These are phyloP conservation scores for Acanthamoeba sp. DNA, from an alignment of 208 protist species.

Conservation along the genomic window DNA sequence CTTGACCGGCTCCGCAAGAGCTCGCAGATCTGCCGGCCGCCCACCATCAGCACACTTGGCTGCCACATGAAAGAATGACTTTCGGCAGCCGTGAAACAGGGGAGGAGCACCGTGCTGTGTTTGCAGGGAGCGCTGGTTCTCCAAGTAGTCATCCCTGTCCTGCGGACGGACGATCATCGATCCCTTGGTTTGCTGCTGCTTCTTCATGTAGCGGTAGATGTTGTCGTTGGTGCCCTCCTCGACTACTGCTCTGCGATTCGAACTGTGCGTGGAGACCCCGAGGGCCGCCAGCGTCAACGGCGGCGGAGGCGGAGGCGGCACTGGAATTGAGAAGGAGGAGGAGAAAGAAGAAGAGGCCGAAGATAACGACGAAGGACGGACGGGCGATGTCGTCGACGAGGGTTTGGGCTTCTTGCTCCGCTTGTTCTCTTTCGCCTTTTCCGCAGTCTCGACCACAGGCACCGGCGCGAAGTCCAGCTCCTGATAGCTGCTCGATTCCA, in stretches of 20 bases:
- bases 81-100: no score
- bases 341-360: not conserved
- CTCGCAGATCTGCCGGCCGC: not conserved
- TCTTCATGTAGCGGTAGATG: conserved; percentile 4
- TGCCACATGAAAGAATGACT: not conserved
- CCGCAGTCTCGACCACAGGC: not conserved
- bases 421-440: not conserved
- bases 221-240: not conserved
- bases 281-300: not conserved
- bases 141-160: not conserved
- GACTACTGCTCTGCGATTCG: not conserved
- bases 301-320: not conserved
- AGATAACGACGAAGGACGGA: not conserved
- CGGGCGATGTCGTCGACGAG: not conserved
- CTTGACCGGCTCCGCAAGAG: not conserved
- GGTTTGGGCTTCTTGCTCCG: not conserved
- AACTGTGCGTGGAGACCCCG: not conserved
- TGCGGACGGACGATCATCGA: not conserved
- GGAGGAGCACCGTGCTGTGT: not conserved
- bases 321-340: not conserved
- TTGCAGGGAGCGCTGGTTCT: not conserved
- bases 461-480: not conserved
- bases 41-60: not conserved
- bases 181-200: not conserved
- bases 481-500: not conserved